phyloP scores from a whole-genome alignment of 2,329 filamentous ascomycete genomes.

The Trichoderma sp. region DNA sequence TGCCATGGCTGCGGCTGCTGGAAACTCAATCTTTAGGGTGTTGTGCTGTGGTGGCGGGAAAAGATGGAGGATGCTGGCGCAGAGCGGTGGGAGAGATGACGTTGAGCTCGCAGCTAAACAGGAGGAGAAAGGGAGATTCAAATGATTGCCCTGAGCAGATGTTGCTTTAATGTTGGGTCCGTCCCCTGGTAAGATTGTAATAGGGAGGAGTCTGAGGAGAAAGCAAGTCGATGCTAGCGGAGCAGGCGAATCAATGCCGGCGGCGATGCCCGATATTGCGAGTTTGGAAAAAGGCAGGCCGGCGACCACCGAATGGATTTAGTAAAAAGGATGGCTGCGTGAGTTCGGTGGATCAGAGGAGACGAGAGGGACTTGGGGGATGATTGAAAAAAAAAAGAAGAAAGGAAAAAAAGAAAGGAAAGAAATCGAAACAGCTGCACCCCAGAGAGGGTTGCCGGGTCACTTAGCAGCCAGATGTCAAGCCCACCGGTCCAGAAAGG shows the following conservation, averaged over 20 bases:
- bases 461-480: neutral
- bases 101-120: neutral
- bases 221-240: slow-evolving; percentile 6
- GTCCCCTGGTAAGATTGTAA: neutral
- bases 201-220: slow-evolving; percentile 8
- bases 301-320: slow-evolving; percentile 14
- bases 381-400: neutral
- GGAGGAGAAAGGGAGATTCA: neutral
- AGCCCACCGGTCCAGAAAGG: slow-evolving; percentile 14
- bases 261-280: slow-evolving; percentile 18
- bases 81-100: neutral
- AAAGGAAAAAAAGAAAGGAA: neutral
- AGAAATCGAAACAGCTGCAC: neutral
- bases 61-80: neutral
- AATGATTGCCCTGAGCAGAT: neutral
- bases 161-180: neutral
- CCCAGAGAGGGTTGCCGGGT: neutral
- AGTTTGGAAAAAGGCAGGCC: neutral
- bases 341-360: neutral
- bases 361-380: neutral
- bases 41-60: neutral
- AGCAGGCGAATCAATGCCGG: slow-evolving; percentile 9
- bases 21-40: neutral
- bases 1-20: slow-evolving; percentile 30
- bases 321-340: neutral